Conservation (phyloP, 192 early-diverging fungal species). For the Cetraspora pellucida region DNA sequence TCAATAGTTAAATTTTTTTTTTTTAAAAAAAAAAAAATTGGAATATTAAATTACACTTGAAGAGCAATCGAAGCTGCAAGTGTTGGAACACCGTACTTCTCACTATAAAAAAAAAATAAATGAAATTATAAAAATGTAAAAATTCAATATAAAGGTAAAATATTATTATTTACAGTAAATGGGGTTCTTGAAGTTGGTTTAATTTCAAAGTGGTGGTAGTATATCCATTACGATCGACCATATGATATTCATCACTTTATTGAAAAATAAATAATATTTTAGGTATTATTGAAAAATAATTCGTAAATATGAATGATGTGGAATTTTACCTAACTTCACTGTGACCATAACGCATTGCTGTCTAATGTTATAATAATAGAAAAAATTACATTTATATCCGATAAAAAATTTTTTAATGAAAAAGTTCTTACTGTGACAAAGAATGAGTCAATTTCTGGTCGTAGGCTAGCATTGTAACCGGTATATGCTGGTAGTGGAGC, state of each 20-base stretch:
- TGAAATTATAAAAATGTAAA: no score
- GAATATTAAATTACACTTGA: background rate
- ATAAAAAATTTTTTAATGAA: no score
- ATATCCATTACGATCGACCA: background rate
- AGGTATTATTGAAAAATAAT: no score
- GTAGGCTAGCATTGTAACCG: background rate
- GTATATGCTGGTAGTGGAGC: background rate
- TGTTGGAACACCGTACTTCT: conserved; percentile 14
- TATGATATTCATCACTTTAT: conserved; percentile 18
- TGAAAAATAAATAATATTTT: no score
- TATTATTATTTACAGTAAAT: background rate
- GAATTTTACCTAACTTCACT: background rate
- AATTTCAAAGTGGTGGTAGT: background rate
- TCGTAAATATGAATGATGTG: no score
- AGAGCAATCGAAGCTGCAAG: conserved; percentile 12
- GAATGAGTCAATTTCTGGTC: background rate
- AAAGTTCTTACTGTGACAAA: background rate
- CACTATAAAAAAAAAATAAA: background rate
- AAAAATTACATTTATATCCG: no score
- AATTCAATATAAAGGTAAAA: no score
- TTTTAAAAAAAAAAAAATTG: background rate
- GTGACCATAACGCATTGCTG: background rate
- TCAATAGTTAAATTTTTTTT: background rate
- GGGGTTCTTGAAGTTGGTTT: background rate
- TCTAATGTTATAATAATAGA: no score